These are phyloP conservation scores for Litsea cubeba DNA, from an alignment of 164 flowering plant species.

Conservation along the genomic window DNA sequence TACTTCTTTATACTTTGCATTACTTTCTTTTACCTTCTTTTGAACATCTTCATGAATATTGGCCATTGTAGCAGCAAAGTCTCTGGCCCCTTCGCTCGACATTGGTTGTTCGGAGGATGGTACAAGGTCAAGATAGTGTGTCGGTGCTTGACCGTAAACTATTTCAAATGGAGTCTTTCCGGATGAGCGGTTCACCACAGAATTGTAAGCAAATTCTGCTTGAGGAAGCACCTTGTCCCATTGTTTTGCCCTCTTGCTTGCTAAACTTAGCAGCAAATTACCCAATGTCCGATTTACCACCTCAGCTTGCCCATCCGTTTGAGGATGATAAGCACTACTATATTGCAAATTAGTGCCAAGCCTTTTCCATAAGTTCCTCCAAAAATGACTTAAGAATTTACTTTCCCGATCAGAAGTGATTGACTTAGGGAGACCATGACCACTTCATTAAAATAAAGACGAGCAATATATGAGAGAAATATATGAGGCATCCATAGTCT, in stretches of 20 bases:
- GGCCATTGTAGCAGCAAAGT: no score
- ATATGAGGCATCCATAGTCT: neutral
- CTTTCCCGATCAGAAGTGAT: neutral
- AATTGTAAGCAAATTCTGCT: neutral
- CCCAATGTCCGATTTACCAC: neutral
- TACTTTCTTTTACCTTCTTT: no score
- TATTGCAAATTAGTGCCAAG: neutral
- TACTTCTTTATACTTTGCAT: no score
- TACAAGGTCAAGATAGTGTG: no score
- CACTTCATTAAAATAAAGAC: no score
- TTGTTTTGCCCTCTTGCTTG: neutral
- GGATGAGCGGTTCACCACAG: neutral
- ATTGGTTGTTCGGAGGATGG: no score
- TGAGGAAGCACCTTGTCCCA: neutral
- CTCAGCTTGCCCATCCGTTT: neutral
- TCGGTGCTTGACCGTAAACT: no score
- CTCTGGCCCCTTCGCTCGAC: no score
- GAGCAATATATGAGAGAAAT: no score
- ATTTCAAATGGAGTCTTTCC: neutral
- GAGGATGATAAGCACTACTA: neutral
- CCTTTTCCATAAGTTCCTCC: neutral
- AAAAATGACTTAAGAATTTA: neutral
- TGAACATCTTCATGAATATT: no score
- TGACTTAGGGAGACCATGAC: neutral
- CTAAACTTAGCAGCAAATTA: neutral